Evolutionary conservation across 1,284 basidiomycete species (phyloP).

Genomic region (Xerocomus alliaceus): DNA sequence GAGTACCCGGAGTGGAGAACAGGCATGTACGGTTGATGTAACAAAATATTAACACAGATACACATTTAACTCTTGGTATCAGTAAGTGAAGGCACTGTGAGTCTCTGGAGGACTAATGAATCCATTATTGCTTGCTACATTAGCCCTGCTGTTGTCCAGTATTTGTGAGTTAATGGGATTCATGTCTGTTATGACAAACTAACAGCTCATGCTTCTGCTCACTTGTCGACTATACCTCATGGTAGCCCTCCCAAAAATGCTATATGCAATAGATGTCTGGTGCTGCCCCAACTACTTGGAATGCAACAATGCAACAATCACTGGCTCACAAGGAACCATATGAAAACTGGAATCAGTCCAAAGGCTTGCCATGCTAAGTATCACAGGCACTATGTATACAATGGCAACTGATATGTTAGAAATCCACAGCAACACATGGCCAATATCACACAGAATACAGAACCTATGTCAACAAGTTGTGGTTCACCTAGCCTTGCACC

Average conservation of each 20-base stretch:
- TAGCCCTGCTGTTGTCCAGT: slow-evolving; percentile 71
- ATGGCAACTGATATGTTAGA: background rate
- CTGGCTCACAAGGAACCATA: no score
- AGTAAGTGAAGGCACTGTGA: slow-evolving; percentile 48
- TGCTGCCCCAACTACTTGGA: slow-evolving; percentile 10
- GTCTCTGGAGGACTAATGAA: background rate
- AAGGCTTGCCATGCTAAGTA: background rate
- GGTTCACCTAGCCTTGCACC: background rate
- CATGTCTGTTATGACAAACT: background rate
- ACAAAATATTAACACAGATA: slow-evolving; percentile 49
- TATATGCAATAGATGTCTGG: slow-evolving; percentile 43
- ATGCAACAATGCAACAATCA: background rate
- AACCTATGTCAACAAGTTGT: background rate
- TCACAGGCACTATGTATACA: background rate
- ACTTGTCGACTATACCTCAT: slow-evolving; percentile 27
- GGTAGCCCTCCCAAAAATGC: slow-evolving; percentile 34
- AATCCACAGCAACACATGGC: no score
- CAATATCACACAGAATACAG: background rate
- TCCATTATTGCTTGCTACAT: slow-evolving; percentile 8
- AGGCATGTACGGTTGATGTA: background rate
- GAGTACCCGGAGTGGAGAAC: slow-evolving; percentile 38
- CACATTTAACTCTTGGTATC: slow-evolving; percentile 74
- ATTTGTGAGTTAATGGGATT: slow-evolving; percentile 52
- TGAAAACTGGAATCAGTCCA: no score
- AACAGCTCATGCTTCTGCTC: background rate